Evolutionary conservation across 2,329 filamentous ascomycete genomes (phyloP).

Genomic region (Dendryphion nanum): DNA sequence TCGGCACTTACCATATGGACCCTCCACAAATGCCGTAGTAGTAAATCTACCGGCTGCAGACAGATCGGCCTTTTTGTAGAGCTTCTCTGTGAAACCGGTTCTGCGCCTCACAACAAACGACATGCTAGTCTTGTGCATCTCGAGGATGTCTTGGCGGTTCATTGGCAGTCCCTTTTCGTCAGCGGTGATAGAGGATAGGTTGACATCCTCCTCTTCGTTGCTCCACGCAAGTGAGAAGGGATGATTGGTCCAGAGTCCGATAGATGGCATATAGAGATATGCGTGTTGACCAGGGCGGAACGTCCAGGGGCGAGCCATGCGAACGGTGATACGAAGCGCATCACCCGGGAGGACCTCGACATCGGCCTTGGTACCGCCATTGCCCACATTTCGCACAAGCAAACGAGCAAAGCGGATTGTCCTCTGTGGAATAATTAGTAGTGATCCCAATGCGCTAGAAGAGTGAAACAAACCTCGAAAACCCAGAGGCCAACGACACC

Average conservation of each 20-base stretch:
- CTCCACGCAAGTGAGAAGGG: slow-evolving; percentile 80
- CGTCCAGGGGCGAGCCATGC: slow-evolving; percentile 72
- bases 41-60: slow-evolving; percentile 56
- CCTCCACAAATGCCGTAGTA: slow-evolving; percentile 76
- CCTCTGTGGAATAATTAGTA: slow-evolving; percentile 40
- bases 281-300: slow-evolving; percentile 76
- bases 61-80: slow-evolving; percentile 67
- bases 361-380: slow-evolving; percentile 64
- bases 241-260: slow-evolving; percentile 73
- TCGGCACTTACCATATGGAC: slow-evolving; percentile 65
- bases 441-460: neutral
- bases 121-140: slow-evolving; percentile 56
- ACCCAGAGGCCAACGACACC: slow-evolving; percentile 66
- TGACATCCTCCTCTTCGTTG: slow-evolving; percentile 55
- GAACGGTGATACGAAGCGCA: slow-evolving; percentile 70
- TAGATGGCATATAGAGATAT: slow-evolving; percentile 72
- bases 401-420: slow-evolving; percentile 58
- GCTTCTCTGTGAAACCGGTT: slow-evolving; percentile 80
- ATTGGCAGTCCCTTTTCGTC: slow-evolving; percentile 50
- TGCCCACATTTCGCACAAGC: slow-evolving; percentile 64
- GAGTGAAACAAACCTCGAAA: slow-evolving; percentile 46
- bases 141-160: slow-evolving; percentile 52
- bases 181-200: slow-evolving; percentile 15
- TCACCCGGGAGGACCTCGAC: slow-evolving; percentile 76
- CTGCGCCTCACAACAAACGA: slow-evolving; percentile 86